Conservation (phyloP, 2,329 filamentous ascomycete genomes). For the Cladosporium sp. region DNA sequence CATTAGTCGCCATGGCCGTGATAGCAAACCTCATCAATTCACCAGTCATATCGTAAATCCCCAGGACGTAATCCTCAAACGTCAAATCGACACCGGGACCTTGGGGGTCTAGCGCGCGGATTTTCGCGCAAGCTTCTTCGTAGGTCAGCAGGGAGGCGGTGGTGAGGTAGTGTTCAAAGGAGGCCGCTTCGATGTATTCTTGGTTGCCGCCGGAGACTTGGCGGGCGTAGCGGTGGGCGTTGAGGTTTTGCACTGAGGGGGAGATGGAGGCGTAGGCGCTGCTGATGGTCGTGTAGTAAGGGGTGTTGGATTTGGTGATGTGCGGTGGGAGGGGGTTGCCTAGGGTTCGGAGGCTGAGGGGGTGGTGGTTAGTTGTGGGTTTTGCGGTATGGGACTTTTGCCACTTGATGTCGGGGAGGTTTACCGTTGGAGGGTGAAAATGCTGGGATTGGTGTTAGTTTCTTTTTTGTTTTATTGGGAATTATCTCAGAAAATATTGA, state of each 20-base stretch:
- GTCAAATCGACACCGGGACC: slow-evolving; percentile 59
- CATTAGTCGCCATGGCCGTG: slow-evolving; percentile 73
- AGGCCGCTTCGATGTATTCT: slow-evolving; percentile 88
- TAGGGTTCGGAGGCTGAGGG: slow-evolving; percentile 55
- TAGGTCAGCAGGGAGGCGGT: slow-evolving; percentile 69
- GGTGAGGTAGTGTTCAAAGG: slow-evolving; percentile 82
- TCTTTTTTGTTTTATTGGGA: not conserved
- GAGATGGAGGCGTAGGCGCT: slow-evolving; percentile 63
- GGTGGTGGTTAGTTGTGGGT: not conserved
- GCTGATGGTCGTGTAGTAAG: slow-evolving; percentile 66
- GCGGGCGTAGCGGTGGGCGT: slow-evolving; percentile 74
- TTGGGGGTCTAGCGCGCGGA: slow-evolving; percentile 34
- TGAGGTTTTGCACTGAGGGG: slow-evolving; percentile 70
- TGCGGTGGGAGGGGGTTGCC: slow-evolving; percentile 60
- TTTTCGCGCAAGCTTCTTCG: slow-evolving; percentile 48
- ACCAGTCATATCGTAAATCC: slow-evolving; percentile 87
- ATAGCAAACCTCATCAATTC: slow-evolving; percentile 97
- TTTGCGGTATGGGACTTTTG: no score
- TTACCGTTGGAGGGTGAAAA: slow-evolving; percentile 74
- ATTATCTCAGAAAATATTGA: not conserved
- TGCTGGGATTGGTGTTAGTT: slow-evolving; percentile 45
- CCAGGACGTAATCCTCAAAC: slow-evolving; percentile 80
- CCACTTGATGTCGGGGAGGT: slow-evolving; percentile 29
- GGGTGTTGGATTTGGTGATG: slow-evolving; percentile 65
- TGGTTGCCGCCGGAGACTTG: slow-evolving; percentile 78